These are phyloP conservation scores for Pseudogymnoascus sp. DNA, from an alignment of 2,329 filamentous ascomycete genomes.

Conservation along the genomic window DNA sequence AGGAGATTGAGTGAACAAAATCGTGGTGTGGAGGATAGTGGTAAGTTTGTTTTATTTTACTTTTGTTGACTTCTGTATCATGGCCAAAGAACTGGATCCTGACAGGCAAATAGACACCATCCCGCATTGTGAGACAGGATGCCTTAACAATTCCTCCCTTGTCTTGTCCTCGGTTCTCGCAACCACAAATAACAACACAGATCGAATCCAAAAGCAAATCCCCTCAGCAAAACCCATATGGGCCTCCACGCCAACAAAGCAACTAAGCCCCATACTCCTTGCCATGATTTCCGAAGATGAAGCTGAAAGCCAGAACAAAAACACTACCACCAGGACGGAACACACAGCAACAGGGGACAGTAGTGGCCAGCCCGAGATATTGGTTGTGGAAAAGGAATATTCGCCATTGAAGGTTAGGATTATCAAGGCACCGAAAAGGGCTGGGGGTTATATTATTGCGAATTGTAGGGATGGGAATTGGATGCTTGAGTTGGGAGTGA, in stretches of 20 bases:
- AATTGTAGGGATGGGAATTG: background rate
- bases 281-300: background rate
- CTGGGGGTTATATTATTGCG: background rate
- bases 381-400: background rate
- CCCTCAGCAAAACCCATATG: background rate
- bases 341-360: background rate
- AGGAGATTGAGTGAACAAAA: background rate
- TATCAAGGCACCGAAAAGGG: background rate
- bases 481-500: slow-evolving; percentile 1
- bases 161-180: background rate
- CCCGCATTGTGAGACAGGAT: background rate
- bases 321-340: background rate
- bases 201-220: background rate
- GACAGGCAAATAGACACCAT: background rate
- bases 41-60: background rate
- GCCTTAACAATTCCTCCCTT: too few relatives aligned
- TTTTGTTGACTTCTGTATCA: background rate
- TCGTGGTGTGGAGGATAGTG: background rate
- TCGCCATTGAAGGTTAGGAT: background rate
- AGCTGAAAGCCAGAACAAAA: background rate
- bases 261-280: background rate
- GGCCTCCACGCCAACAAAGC: background rate
- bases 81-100: background rate
- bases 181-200: background rate
- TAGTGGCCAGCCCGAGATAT: background rate